Evolutionary conservation across 2,329 filamentous ascomycete species (phyloP), one percentile per base, ranked within the genome.

Genomic region (Blastomyces percursus): DNA sequence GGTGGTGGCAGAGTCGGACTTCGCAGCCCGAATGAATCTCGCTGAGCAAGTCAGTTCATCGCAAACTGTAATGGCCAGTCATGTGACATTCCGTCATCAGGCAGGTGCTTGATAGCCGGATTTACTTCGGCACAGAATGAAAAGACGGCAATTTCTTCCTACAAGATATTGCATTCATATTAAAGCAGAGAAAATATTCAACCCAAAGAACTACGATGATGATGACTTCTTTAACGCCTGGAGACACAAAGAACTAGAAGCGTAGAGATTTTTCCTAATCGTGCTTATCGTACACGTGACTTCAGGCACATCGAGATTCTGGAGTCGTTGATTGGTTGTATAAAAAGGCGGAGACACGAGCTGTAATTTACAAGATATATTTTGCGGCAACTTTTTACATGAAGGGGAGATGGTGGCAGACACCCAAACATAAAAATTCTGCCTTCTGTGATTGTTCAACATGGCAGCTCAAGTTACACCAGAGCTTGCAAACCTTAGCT

Each of bases 401-500:
- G 9, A 21, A 2, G 9, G 32, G 32, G 46, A 44, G 30, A 40
- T 2, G 16, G 16, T 44, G 21, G 6, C 11, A n/a, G 57, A 35
- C 57, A 21, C 4, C 56, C 57, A 35, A 48, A 12, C 24, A 57
- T 12, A 24, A 27, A 51, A 51, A 16, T 16, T n/a, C 7, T 48
- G 38, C 59, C 42, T 32, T 63, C 56, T 65, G 32, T 52, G 32
- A 19, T 35, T 48, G 57, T 61, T 67, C 68, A 74, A 62, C 61
- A 78, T 78, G 76, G 76, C 76, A 69, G 76, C 75, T 65, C 72
- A 78, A 69, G 69, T 72, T 68, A 72, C 69, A 60, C 72, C 75
- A 61, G 74, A 76, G 69, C 69, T 77, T 65, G 65, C 76, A 62
- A 73, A 77, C 70, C 71, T 78, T 66, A 71, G 73, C 67, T 64